Evolutionary conservation across 2,329 filamentous ascomycete genomes (phyloP), one percentile per base, ranked within the genome.

Genomic region (Capronia epimyces): DNA sequence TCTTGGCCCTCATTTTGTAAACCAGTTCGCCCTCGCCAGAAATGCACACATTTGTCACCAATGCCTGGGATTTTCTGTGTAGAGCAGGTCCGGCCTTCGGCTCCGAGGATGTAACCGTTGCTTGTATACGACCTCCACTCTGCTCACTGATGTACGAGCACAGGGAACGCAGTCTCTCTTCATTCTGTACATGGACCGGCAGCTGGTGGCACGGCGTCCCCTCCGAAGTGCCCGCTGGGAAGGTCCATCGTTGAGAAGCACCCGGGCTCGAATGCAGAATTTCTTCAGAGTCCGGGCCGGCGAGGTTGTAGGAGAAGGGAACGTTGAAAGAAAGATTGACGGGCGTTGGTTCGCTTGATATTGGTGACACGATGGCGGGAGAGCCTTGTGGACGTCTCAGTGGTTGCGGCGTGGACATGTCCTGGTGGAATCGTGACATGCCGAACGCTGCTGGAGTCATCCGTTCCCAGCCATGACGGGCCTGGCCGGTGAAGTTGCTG

Each of bases 301-400:
- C 81, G 55, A 98, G 82, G 64, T 91, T 91, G 58, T 88, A 95
- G 62, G 89, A 84, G 72, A 97, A 96, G 55, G 93, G 93, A 43
- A 98, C 86, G 67, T 96, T 97, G 82, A 98, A 97, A 59, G 89
- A 91, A 68, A 95, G 85, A 70, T 94, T 89, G 70, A 97, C 87
- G 60, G 82, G 83, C 46, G 84, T 77, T 67, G 91, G 86, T 65
- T 84, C 79, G 57, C 84, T 76, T 59, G 85, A 83, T 52, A 85
- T 81, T 60, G 86, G 83, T 63, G 83, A 77, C 66, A 82, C 74
- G 58, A 81, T 75, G 51, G 79, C 67, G 18, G 65, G 58, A 31
- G 65, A 61, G 46, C 65, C 73, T 64, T 77, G 64, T 66, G 76
- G 67, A 59, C 80, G 79, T 69, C 82, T 81, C 64, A 78, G 69